phyloP scores from a whole-genome alignment of 2,329 filamentous ascomycete genomes.

The Pyricularia grisea region DNA sequence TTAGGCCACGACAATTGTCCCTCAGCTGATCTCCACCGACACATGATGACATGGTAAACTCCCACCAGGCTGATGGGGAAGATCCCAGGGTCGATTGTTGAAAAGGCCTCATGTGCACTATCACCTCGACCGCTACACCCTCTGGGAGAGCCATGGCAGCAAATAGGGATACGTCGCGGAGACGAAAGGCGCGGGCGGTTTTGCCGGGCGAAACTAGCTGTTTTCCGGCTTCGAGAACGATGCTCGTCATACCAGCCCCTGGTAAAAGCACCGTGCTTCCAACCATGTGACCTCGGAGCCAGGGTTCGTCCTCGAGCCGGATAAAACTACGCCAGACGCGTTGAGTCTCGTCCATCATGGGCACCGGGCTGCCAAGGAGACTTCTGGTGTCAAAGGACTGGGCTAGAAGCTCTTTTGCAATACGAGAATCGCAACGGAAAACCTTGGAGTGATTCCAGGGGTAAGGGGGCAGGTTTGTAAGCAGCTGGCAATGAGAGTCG shows the following conservation, averaged over 20 bases:
- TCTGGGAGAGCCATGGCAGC: not conserved
- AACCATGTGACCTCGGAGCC: slow-evolving; percentile 28
- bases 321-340: slow-evolving; percentile 18
- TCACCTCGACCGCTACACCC: not conserved
- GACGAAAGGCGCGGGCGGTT: not conserved
- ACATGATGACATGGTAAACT: not conserved
- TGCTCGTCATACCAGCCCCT: not conserved
- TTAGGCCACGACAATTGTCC: not conserved
- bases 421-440: not conserved
- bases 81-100: not conserved
- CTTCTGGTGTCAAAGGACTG: slow-evolving; percentile 1
- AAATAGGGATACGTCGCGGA: not conserved
- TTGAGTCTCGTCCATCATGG: slow-evolving; percentile 11
- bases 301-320: slow-evolving; percentile 18
- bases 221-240: slow-evolving; percentile 3
- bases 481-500: slow-evolving; percentile 9
- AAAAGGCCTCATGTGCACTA: not conserved
- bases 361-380: slow-evolving; percentile 6
- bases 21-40: slow-evolving; percentile 5
- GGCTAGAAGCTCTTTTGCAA: not conserved
- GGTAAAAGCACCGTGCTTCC: slow-evolving; percentile 28
- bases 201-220: not conserved
- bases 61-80: not conserved
- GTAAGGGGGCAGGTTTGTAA: slow-evolving; percentile 34
- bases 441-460: slow-evolving; percentile 30